Conservation (phyloP, 2,329 filamentous ascomycete species). For the Colletotrichum sp. region DNA sequence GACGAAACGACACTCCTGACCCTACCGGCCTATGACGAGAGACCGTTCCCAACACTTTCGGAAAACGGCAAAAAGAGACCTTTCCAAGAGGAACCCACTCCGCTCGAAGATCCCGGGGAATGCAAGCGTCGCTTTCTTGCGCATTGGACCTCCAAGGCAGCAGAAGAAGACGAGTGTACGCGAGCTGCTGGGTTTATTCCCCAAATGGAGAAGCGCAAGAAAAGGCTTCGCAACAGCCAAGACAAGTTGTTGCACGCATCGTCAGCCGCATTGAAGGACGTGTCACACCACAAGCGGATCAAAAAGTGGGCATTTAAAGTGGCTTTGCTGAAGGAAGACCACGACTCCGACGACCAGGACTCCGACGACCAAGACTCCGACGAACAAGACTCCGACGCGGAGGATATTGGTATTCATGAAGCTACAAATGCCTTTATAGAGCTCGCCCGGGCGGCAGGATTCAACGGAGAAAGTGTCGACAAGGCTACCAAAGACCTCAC, state of each 20-base stretch:
- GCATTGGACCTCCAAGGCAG: neutral
- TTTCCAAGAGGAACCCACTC: neutral
- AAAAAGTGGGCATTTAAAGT: neutral
- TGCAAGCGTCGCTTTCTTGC: neutral
- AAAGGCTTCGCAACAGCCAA: fast-evolving
- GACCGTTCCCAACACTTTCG: neutral
- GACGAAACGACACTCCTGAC: neutral
- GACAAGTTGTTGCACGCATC: neutral
- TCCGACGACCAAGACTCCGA: neutral
- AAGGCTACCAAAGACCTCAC: neutral
- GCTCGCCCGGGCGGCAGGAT: neutral
- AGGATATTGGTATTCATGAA: neutral
- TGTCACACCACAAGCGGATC: neutral
- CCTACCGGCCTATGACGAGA: neutral
- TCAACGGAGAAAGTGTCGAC: neutral
- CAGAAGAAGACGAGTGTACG: neutral
- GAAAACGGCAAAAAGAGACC: neutral
- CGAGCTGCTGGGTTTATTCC: neutral
- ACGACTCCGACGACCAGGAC: too few species aligned
- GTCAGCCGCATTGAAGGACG: neutral
- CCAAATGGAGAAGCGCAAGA: neutral
- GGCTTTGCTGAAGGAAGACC: neutral
- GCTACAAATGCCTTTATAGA: neutral
- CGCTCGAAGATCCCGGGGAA: neutral
- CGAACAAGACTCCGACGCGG: too few species aligned